These are phyloP conservation scores for Eleusine indica DNA, from an alignment of 176 grass and related monocot genomes.

Conservation along the genomic window DNA sequence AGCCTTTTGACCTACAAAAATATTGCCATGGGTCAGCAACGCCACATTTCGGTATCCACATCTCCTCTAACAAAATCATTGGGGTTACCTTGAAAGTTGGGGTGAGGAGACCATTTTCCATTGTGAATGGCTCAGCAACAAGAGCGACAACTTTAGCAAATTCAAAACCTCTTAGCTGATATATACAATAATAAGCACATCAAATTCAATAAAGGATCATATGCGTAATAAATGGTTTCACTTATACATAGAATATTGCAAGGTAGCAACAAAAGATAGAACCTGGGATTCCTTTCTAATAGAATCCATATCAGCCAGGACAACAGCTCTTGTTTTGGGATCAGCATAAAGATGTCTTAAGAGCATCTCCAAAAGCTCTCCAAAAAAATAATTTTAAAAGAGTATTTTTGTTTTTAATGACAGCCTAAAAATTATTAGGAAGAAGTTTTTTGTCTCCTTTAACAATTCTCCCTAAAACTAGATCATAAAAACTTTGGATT, in stretches of 20 bases:
- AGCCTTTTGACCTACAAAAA: constrained; percentile 80
- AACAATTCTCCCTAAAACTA: too few relatives aligned
- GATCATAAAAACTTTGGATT: too few relatives aligned
- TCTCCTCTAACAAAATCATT: constrained; percentile 17
- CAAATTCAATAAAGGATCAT: constrained; percentile 1
- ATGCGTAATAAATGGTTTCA: background rate
- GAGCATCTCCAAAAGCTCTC: background rate
- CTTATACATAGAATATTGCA: constrained; percentile 14
- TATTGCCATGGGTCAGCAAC: background rate
- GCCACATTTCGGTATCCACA: background rate
- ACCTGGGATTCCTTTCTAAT: constrained; percentile 86
- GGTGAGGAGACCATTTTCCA: constrained; percentile 92
- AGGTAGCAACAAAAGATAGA: background rate
- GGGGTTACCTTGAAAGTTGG: constrained; percentile 85
- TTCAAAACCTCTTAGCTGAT: constrained; percentile 95
- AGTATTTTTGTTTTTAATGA: too few relatives aligned
- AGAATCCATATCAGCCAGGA: constrained; percentile 91
- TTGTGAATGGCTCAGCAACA: constrained; percentile 81
- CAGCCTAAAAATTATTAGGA: too few relatives aligned
- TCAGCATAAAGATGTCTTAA: constrained; percentile 65
- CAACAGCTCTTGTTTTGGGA: constrained; percentile 65
- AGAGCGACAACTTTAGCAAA: constrained; percentile 78
- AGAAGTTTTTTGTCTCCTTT: too few relatives aligned
- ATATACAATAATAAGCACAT: background rate
- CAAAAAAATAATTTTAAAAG: too few relatives aligned